Evolutionary conservation across 2,329 filamentous ascomycete genomes (phyloP).

Genomic region (Penicillium sp.): DNA sequence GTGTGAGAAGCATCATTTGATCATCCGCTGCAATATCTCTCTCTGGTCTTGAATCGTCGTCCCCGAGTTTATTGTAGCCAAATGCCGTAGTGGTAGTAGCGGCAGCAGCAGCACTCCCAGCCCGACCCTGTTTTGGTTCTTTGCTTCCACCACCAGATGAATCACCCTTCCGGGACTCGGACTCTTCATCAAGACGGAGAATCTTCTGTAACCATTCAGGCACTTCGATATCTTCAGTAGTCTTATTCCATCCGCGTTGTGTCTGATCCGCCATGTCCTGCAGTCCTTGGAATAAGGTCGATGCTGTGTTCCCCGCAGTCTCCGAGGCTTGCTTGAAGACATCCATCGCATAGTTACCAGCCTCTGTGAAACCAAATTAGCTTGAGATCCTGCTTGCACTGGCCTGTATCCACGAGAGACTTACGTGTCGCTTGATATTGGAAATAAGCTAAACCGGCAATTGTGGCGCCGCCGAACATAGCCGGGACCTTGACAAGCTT

Average conservation of each 20-base stretch:
- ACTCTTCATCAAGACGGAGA: constrained; percentile 61
- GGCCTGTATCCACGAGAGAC: constrained; percentile 36
- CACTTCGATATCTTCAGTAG: constrained; percentile 70
- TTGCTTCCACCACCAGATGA: constrained; percentile 47
- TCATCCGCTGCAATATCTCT: constrained; percentile 79
- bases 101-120: constrained; percentile 57
- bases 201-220: constrained; percentile 80
- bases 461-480: constrained; percentile 83
- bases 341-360: constrained; percentile 74
- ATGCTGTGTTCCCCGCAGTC: constrained; percentile 66
- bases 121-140: constrained; percentile 56
- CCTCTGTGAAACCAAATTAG: constrained; percentile 51
- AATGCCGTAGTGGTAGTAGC: constrained; percentile 73
- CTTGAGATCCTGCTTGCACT: background rate
- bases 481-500: constrained; percentile 87
- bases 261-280: constrained; percentile 77
- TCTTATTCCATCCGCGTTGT: constrained; percentile 75
- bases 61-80: constrained; percentile 67
- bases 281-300: constrained; percentile 67
- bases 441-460: constrained; percentile 85
- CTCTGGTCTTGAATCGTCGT: constrained; percentile 59
- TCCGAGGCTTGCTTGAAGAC: constrained; percentile 72
- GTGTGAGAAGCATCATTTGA: constrained; percentile 98
- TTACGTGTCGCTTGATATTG: constrained; percentile 91
- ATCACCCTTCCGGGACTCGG: constrained; percentile 51